Conservation (phyloP, 306 rosid genomes). For the Chamaecrista fasciculata region DNA sequence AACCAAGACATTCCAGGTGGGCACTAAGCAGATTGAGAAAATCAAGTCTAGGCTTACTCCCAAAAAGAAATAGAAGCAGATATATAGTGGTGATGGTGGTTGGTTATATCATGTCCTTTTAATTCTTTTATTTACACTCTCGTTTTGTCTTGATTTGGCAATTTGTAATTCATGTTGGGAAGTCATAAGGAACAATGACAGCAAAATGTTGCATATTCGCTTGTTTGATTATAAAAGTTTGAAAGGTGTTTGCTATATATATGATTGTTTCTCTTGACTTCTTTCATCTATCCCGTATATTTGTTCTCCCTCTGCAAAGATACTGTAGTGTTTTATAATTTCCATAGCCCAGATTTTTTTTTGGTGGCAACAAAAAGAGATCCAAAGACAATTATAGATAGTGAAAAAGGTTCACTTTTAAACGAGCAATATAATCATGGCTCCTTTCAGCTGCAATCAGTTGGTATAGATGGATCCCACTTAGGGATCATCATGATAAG, state of each 20-base stretch:
- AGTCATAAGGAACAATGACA: not conserved
- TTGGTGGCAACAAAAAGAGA: not conserved
- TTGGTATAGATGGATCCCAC: slow-evolving; percentile 13
- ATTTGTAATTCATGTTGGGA: too few species aligned
- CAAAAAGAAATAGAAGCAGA: slow-evolving; percentile 28
- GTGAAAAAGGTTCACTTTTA: not conserved
- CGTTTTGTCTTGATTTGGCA: not conserved
- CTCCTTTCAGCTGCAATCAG: not conserved
- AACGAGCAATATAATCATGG: not conserved
- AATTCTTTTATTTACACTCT: not conserved
- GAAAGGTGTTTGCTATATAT: not conserved
- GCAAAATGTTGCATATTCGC: slow-evolving; percentile 14
- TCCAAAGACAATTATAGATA: not conserved
- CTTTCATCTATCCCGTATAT: not conserved
- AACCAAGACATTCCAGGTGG: slow-evolving; percentile 58
- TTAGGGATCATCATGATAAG: too few species aligned
- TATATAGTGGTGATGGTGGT: not conserved
- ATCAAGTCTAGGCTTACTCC: slow-evolving; percentile 72
- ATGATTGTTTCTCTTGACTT: slow-evolving; percentile 8
- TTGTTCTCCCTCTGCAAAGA: not conserved
- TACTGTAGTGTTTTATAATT: not conserved
- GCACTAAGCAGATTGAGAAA: slow-evolving; percentile 57
- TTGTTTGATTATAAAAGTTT: slow-evolving; percentile 18
- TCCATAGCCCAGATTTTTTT: not conserved
- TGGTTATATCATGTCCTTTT: not conserved